Conservation (phyloP, 495 filamentous ascomycete species). For the Talaromyces wortmannii region DNA sequence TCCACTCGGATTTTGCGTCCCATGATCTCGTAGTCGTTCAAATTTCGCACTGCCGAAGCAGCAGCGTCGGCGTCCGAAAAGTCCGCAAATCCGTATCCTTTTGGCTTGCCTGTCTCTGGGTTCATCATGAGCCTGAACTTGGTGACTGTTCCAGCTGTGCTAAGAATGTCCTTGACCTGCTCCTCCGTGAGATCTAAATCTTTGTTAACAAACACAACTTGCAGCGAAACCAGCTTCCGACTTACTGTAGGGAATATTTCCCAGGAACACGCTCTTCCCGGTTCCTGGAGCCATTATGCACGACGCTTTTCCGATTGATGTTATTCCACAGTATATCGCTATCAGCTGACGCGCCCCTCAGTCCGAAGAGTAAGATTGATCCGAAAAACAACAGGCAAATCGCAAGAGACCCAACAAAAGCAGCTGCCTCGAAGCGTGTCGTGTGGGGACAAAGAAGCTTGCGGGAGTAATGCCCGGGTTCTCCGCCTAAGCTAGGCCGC, state of each 20-base stretch:
- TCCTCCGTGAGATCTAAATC: conserved; percentile 80
- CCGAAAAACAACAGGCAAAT: background rate
- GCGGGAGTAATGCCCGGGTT: background rate
- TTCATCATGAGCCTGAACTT: conserved; percentile 95
- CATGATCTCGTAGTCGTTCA: conserved; percentile 96
- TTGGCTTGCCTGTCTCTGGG: conserved; percentile 87
- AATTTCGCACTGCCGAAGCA: conserved; percentile 88
- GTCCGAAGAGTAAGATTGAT: background rate
- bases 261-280: conserved; percentile 71
- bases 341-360: no score
- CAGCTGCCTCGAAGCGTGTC: background rate
- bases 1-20: conserved; percentile 90
- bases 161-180: conserved; percentile 86
- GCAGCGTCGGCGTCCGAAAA: conserved; percentile 87
- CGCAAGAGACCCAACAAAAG: background rate
- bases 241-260: conserved; percentile 69
- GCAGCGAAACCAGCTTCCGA: background rate
- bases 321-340: background rate
- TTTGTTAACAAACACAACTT: conserved; percentile 7
- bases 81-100: conserved; percentile 95
- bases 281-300: conserved; percentile 45
- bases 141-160: conserved; percentile 77
- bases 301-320: background rate
- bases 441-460: background rate
- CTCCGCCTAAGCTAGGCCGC: conserved; percentile 1